Evolutionary conservation across 306 rosid genomes (phyloP), one percentile per base, ranked within the genome.

Genomic region (Amphicarpaea edgeworthii): DNA sequence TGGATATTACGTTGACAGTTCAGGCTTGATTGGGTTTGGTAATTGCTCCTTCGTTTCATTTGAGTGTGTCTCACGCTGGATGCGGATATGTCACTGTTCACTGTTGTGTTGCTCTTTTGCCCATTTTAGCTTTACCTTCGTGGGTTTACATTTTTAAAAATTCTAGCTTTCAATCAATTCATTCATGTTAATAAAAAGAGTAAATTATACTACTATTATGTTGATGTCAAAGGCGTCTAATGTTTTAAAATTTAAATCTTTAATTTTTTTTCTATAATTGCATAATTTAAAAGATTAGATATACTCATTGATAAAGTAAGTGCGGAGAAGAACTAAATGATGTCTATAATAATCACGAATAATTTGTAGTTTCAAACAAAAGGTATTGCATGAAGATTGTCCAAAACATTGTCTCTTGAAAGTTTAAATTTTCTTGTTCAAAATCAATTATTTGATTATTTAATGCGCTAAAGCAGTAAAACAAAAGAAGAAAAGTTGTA

Each of bases 1-100:
- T 63, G 73, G 70, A 53, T n/a, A 51, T 38, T 26, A 64, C 60
- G 62, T 61, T 46, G 61, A 83, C 72, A 77, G 76, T 77, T 65
- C 23, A 77, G 76, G n/a, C 6, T 30, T 54, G 49, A 40, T 32
- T 34, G 62, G 38, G 43, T 70, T 69, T 59, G 65, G 68, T 42
- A 43, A 62, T 38, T 61, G 65, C 77, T 21, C 28, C 30, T 66
- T 54, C 57, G 28, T 26, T 53, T 40, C 57, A 42, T 26, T 53
- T 40, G n/a, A 46, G 63, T 49, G 63, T 26, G 37, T 60, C 28
- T 20, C 12, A 41, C 21, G 47, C 42, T 30, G 50, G 8, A 42
- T 16, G 64, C 16, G 23, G 72, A 79, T 37, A 46, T 50, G 78
- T 20, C 73, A 41, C 20, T 19, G 68, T 24, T 8, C 6, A 5